phyloP scores from a whole-genome alignment of 495 filamentous ascomycete genomes.

The Aspergillus biplanus region DNA sequence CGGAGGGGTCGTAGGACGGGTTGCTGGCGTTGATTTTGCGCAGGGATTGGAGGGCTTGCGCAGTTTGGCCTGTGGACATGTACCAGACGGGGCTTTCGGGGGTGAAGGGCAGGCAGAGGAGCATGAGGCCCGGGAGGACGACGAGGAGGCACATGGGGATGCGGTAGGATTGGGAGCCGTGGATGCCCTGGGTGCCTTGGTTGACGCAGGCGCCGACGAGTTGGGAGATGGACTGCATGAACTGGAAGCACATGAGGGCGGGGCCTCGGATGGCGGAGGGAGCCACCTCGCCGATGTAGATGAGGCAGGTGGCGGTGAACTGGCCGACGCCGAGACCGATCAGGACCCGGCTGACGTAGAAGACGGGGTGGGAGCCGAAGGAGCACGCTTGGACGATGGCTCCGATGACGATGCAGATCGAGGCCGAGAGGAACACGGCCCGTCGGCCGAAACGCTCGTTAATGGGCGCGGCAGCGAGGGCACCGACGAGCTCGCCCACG shows the following conservation, averaged over 20 bases:
- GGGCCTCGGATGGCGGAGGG: constrained; percentile 39
- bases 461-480: constrained; percentile 27
- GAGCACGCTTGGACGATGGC: constrained; percentile 30
- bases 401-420: constrained; percentile 27
- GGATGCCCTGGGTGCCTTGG: constrained; percentile 36
- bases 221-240: constrained; percentile 41
- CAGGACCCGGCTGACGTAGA: constrained; percentile 27
- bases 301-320: constrained; percentile 32
- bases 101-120: constrained; percentile 35
- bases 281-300: constrained; percentile 42
- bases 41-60: constrained; percentile 32
- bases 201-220: constrained; percentile 37
- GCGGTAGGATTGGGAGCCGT: constrained; percentile 29
- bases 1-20: constrained; percentile 30
- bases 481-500: constrained; percentile 32
- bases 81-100: constrained; percentile 43
- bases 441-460: constrained; percentile 28
- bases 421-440: constrained; percentile 27
- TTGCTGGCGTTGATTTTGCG: constrained; percentile 36
- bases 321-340: constrained; percentile 33
- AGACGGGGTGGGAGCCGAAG: constrained; percentile 24
- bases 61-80: constrained; percentile 27
- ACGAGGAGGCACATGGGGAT: constrained; percentile 42
- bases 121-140: constrained; percentile 34
- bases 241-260: constrained; percentile 42